Evolutionary conservation across 2,329 filamentous ascomycete genomes (phyloP), one percentile per base, ranked within the genome.

Genomic region (Atkinsonella texensis): DNA sequence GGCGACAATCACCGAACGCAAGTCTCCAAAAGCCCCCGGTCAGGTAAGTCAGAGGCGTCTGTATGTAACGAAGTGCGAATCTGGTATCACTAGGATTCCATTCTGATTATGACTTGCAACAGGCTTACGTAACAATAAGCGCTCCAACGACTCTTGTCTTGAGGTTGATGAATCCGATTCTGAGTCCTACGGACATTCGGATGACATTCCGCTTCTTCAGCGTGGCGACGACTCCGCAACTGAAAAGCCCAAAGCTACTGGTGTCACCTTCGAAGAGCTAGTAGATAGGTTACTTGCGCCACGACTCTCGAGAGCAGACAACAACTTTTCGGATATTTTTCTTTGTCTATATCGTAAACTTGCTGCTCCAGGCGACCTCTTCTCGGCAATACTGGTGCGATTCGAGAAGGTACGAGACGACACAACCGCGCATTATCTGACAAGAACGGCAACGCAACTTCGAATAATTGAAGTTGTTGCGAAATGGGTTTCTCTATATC

Each of bases 321-420:
- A 80, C 53, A 95, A 95, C 66, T 98, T 96, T 63, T 79, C 81
- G 1, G 82, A 89, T 44, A 83, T 95, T 17, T 97, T 97, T 61
- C 74, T 97, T 32, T 95, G 91, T 57, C 74, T 97, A 13, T 97
- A 97, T 68, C 85, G 93, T 55, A 94, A 93, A 65, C 97, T 98
- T 64, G 86, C 89, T 4, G 81, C 90, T 2, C 93, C 93, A 0
- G 77, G 79, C 10, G 79, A 85, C 57, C 75, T 98, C 4, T 81
- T 97, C 49, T 78, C 83, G 41, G 83, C 87, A 8, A 85, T 97
- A 44, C 74, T 95, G 41, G 76, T 83, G 53, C 83, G 86, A 40
- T 81, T 95, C 54, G 85, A 95, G 57, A 75, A 73, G 15, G 72
- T 86, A 23, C 81, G 82, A 60, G 79, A 82, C 43, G 83, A 86